Evolutionary conservation across 2,329 filamentous ascomycete species (phyloP).

Genomic region (Exophiala sp.): DNA sequence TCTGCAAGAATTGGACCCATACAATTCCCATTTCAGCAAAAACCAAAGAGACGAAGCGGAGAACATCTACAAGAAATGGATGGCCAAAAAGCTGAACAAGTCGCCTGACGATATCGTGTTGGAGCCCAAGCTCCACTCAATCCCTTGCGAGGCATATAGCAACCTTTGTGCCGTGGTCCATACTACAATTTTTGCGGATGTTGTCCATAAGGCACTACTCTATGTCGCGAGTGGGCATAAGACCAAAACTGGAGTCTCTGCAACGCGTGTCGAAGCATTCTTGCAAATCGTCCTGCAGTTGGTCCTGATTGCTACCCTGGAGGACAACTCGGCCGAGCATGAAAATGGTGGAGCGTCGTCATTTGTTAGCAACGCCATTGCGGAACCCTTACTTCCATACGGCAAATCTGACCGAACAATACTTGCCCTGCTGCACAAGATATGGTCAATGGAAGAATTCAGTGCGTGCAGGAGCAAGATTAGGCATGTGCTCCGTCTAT

Average conservation of each 20-base stretch:
- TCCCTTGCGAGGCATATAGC: constrained; percentile 73
- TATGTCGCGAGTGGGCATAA: constrained; percentile 70
- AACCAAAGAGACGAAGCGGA: constrained; percentile 97
- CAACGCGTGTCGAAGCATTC: constrained; percentile 83
- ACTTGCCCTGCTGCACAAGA: constrained; percentile 50
- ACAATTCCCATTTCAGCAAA: constrained; percentile 92
- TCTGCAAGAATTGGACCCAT: constrained; percentile 86
- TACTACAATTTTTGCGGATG: constrained; percentile 81
- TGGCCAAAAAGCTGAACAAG: constrained; percentile 83
- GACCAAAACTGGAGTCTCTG: constrained; percentile 69
- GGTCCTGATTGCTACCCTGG: constrained; percentile 76
- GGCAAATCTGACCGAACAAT: constrained; percentile 45
- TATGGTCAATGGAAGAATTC: constrained; percentile 67
- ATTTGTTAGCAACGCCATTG: constrained; percentile 70
- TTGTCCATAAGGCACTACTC: constrained; percentile 82
- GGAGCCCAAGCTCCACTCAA: constrained; percentile 76
- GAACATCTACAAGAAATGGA: constrained; percentile 77
- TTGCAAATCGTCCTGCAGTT: constrained; percentile 88
- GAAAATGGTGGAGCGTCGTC: constrained; percentile 54
- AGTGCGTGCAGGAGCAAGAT: constrained; percentile 83
- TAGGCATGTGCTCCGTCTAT: constrained; percentile 72
- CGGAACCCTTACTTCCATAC: constrained; percentile 33
- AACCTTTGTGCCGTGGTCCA: constrained; percentile 74
- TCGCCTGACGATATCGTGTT: constrained; percentile 80
- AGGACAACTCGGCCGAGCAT: constrained; percentile 63